Conservation (phyloP, 352 stramenopile species). For the Phytophthora sansomeana region DNA sequence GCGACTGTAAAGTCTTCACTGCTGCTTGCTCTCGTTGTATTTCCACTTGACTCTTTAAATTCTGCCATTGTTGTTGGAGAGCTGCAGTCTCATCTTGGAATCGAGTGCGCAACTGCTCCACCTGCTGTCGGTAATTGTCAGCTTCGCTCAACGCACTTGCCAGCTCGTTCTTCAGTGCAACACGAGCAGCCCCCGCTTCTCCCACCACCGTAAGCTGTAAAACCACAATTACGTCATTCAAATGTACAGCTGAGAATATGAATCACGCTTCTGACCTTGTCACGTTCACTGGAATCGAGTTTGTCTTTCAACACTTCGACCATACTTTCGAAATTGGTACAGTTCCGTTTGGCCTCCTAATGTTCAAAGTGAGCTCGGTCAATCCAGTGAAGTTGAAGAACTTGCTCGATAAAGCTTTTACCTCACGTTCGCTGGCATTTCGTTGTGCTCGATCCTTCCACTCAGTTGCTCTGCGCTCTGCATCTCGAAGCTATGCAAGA, state of each 20-base stretch:
- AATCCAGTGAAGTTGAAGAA: not conserved
- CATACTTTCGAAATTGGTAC: conserved; percentile 25
- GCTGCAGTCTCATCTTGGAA: conserved; percentile 20
- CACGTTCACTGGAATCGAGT: conserved; percentile 20
- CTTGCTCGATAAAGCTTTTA: conserved; percentile 8
- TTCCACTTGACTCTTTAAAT: conserved; percentile 38
- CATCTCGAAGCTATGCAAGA: conserved; percentile 39
- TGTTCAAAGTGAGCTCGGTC: not conserved
- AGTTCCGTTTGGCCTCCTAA: conserved; percentile 25
- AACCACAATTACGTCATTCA: not conserved
- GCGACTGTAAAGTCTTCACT: conserved; percentile 4
- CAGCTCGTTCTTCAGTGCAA: conserved; percentile 32
- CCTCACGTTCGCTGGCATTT: conserved; percentile 51
- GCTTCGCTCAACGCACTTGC: conserved; percentile 21
- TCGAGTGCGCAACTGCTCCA: conserved; percentile 21
- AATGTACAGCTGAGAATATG: not conserved
- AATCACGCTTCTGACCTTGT: conserved; percentile 24
- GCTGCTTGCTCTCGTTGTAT: conserved; percentile 5
- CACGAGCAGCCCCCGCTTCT: conserved; percentile 41
- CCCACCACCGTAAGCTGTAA: conserved; percentile 39
- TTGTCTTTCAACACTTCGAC: conserved; percentile 15
- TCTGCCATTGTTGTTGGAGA: conserved; percentile 41
- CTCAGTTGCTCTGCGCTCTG: conserved; percentile 41
- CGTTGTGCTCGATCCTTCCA: conserved; percentile 53
- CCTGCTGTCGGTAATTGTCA: conserved; percentile 19